Percentiles rank a stretch among this genome's conserved stretches.
Conservation (phyloP, 257 asterid species). For the Leptodermis oblonga region DNA sequence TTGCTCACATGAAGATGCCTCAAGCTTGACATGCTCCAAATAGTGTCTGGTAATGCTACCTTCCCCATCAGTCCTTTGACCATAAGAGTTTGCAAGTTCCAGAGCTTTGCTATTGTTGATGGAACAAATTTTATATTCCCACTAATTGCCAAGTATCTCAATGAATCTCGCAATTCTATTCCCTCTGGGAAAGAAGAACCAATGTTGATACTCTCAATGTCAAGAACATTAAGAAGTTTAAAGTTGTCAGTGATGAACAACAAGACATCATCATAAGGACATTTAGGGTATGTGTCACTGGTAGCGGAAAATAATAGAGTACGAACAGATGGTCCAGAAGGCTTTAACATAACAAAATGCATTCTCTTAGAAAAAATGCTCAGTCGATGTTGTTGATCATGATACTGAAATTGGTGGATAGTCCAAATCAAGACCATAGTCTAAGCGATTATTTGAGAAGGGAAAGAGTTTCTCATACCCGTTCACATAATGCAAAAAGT, state of each 20-base stretch:
- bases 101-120: slow-evolving; percentile 1
- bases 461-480: neutral
- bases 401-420: neutral
- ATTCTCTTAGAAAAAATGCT: neutral
- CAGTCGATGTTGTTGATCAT: neutral
- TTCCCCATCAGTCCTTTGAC: slow-evolving; percentile 1
- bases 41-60: slow-evolving; percentile 1
- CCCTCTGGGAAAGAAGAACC: neutral
- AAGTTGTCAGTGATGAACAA: neutral
- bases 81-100: slow-evolving; percentile 6
- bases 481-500: neutral
- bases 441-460: neutral
- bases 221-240: slow-evolving; percentile 13
- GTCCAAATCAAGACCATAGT: neutral
- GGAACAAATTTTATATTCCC: neutral
- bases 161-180: neutral
- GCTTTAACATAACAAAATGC: slow-evolving; percentile 7
- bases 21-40: slow-evolving; percentile 3
- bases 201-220: neutral
- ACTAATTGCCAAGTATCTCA: slow-evolving; percentile 9
- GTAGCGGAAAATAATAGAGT: neutral
- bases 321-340: slow-evolving; percentile 9
- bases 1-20: slow-evolving; percentile 3
- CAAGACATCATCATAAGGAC: neutral
- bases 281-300: neutral